Evolutionary conservation across 371 early-diverging fungal species (phyloP), one percentile per base, ranked within the genome.

Genomic region (Batrachochytrium dendrobatidis): DNA sequence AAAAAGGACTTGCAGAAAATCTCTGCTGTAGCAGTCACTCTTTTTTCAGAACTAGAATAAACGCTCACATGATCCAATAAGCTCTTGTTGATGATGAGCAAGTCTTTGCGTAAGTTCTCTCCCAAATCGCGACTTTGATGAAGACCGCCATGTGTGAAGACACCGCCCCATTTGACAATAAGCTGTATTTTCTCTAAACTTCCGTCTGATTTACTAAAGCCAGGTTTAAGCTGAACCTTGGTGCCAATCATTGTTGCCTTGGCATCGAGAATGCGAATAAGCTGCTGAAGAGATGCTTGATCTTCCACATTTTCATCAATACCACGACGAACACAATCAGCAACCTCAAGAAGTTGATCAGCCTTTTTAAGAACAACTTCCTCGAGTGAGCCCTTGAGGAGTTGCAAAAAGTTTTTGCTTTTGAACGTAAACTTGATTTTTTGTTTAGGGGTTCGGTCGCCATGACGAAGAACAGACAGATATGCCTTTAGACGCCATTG

Each of bases 141-240:
- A 15, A 77, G 77, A 12, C 95, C 96, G 2, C 95, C 94, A 65
- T 98, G 98, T 0, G 98, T 98, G 69, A 94, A 94, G 75, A 92
- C 92, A 43, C 94, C 98, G 34, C 94, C 95, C 98, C 96, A 97
- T 66, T 97, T 97, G 55, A 95, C 89, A 67, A 94, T 87, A 24
- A 95, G 71, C 73, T 94, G 92, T 8, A 90, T 68, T 59, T 91
- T 90, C 33, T 82, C 76, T 2, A 92, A 75, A 3, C 69, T 49
- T 39, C 74, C 74, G 30, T 84, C 74, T 31, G 26, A 35, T 44
- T 86, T 85, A 55, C 75, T 76, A 60, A 77, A 86, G 6, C 76
- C 70, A 0, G 95, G 92, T 68, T 93, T 91, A 17, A 94, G 62
- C 62, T 97, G 98, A 22, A 95, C 89, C 61, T 95, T 97, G 44